Percentiles rank a stretch among this genome's conserved stretches.
phyloP scores from a whole-genome alignment of 1,284 basidiomycete species.

The Boletellus deceptivus region DNA sequence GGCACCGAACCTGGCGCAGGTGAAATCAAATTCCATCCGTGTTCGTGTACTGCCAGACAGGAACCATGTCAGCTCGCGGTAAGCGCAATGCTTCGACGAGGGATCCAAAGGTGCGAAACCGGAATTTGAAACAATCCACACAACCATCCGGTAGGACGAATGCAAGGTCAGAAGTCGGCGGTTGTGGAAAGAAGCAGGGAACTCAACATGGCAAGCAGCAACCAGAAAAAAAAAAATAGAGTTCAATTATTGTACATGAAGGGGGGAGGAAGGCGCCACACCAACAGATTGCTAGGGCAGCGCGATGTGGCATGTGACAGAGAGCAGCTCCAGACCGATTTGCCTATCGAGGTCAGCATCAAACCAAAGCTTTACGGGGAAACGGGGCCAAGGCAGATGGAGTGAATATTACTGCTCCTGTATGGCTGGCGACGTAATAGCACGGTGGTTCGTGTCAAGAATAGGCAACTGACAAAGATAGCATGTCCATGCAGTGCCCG shows the following conservation, averaged over 20 bases:
- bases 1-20: slow-evolving; percentile 1
- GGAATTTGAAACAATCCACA: slow-evolving; percentile 4
- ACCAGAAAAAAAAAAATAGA: slow-evolving; percentile 14
- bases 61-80: background rate
- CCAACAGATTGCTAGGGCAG: slow-evolving; percentile 8
- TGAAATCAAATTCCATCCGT: slow-evolving; percentile 11
- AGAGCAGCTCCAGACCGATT: slow-evolving; percentile 4
- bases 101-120: background rate
- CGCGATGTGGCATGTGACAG: slow-evolving; percentile 10
- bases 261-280: background rate
- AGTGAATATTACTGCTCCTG: slow-evolving; percentile 8
- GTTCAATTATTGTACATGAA: slow-evolving; percentile 32
- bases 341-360: slow-evolving; percentile 6
- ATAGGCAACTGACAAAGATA: slow-evolving; percentile 25
- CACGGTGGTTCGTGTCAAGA: slow-evolving; percentile 13
- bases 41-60: slow-evolving; percentile 1
- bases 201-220: slow-evolving; percentile 2
- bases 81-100: background rate
- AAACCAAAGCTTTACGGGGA: slow-evolving; percentile 19
- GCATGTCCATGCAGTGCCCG: slow-evolving; percentile 18
- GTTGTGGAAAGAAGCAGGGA: slow-evolving; percentile 9
- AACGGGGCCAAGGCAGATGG: slow-evolving; percentile 14
- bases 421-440: slow-evolving; percentile 26
- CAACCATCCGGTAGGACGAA: slow-evolving; percentile 4
- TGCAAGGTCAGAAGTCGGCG: slow-evolving; percentile 4